Evolutionary conservation across 345 rosid species (phyloP).

Genomic region (Syzygium aromaticum): DNA sequence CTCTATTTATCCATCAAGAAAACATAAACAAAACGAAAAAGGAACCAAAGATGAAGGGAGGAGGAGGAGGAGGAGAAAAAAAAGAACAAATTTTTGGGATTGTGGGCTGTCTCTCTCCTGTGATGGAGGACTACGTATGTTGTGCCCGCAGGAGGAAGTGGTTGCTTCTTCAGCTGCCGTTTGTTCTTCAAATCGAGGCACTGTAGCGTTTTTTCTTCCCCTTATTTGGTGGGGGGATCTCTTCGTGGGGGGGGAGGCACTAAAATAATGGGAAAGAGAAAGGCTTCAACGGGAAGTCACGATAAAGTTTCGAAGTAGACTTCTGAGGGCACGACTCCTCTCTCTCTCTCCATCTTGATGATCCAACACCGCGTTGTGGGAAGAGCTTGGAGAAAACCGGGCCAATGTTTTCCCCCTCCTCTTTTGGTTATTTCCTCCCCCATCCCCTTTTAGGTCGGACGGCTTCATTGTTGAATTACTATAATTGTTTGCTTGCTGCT

Average conservation of each 20-base stretch:
- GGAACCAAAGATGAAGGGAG: background rate
- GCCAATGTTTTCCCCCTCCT: background rate
- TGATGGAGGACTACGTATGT: background rate
- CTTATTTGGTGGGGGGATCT: background rate
- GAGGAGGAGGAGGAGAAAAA: too few relatives aligned
- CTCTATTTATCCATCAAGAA: background rate
- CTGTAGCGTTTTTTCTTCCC: background rate
- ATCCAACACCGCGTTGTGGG: background rate
- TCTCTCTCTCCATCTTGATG: background rate
- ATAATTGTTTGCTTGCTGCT: background rate
- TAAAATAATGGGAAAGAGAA: background rate
- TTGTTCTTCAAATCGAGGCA: background rate
- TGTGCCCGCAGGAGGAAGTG: background rate
- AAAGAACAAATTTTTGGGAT: background rate
- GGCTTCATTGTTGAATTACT: background rate
- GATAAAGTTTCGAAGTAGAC: background rate
- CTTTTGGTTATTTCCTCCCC: background rate
- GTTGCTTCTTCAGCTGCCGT: background rate
- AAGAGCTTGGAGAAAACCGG: background rate
- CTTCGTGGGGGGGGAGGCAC: background rate
- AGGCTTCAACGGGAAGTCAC: slow-evolving; percentile 4
- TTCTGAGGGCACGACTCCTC: background rate
- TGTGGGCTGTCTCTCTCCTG: background rate
- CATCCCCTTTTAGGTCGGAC: background rate
- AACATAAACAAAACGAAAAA: background rate